A percentile compares a stretch with the other conserved stretches of the same genome.
These are phyloP conservation scores for Leucosporidium scottii DNA, from an alignment of 768 basidiomycete species.

Conservation along the genomic window DNA sequence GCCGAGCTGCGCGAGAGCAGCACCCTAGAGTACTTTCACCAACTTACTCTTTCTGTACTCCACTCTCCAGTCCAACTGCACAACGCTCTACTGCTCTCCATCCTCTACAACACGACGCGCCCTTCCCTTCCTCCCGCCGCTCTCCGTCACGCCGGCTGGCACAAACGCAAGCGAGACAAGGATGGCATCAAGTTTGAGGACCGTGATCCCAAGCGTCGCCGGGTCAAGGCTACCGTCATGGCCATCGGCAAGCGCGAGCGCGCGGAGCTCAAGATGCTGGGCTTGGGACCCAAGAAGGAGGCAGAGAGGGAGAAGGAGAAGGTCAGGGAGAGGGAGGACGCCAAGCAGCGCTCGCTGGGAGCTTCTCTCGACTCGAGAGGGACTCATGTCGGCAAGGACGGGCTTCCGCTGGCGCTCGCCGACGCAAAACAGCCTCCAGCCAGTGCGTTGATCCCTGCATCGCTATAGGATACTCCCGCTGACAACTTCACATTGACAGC, in stretches of 20 bases:
- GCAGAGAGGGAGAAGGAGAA: not conserved
- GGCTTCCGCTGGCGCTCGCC: not conserved
- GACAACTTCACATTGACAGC: conserved; percentile 6
- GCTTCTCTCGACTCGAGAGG: conserved; percentile 4
- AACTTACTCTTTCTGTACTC: not conserved
- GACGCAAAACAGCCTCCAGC: not conserved
- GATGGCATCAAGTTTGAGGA: conserved; percentile 16
- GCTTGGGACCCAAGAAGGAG: not conserved
- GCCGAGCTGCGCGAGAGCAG: not conserved
- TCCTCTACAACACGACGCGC: conserved; percentile 38
- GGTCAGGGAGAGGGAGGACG: not conserved
- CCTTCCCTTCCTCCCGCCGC: conserved; percentile 32
- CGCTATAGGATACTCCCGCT: not conserved
- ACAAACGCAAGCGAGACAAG: conserved; percentile 22
- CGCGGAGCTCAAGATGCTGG: conserved; percentile 24
- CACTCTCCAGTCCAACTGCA: conserved; percentile 27
- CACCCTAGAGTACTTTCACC: not conserved
- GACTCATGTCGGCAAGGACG: not conserved
- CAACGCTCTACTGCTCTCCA: conserved; percentile 36
- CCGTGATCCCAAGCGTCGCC: conserved; percentile 14
- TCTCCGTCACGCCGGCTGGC: conserved; percentile 34
- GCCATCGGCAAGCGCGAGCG: conserved; percentile 27
- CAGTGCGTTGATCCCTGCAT: not conserved
- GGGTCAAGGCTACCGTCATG: conserved; percentile 31
- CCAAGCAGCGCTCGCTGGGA: not conserved